Conservation (phyloP, 768 basidiomycete genomes). For the Coprinopsis cinerea region DNA sequence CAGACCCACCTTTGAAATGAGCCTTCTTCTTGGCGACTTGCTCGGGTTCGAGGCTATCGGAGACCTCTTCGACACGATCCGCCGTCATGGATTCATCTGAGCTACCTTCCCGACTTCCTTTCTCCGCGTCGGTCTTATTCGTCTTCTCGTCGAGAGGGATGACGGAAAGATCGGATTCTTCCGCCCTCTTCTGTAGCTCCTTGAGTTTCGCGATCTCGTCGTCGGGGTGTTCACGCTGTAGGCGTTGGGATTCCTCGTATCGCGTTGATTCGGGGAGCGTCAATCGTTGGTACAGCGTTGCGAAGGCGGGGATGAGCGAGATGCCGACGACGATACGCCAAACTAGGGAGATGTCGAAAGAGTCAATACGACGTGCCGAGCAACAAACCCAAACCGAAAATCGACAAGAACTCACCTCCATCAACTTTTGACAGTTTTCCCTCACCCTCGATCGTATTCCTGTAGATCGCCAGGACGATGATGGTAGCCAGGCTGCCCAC, state of each 20-base stretch:
- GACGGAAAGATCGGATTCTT: slow-evolving; percentile 11
- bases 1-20: slow-evolving; percentile 41
- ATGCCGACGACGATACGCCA: slow-evolving; percentile 76
- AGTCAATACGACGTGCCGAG: neutral
- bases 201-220: slow-evolving; percentile 27
- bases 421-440: slow-evolving; percentile 60
- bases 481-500: slow-evolving; percentile 57
- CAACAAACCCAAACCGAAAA: neutral
- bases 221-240: slow-evolving; percentile 25
- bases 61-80: neutral
- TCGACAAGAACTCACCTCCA: slow-evolving; percentile 41
- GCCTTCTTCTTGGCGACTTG: slow-evolving; percentile 36
- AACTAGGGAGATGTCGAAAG: slow-evolving; percentile 24
- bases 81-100: neutral
- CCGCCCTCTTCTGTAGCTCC: slow-evolving; percentile 15
- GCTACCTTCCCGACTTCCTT: neutral
- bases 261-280: slow-evolving; percentile 66
- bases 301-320: slow-evolving; percentile 70
- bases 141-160: neutral
- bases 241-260: slow-evolving; percentile 39
- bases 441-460: slow-evolving; percentile 52
- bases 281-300: slow-evolving; percentile 69
- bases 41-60: slow-evolving; percentile 14
- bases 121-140: neutral
- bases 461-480: slow-evolving; percentile 60